Conservation (phyloP, 2,329 filamentous ascomycete genomes). For the Neonectria punicea region DNA sequence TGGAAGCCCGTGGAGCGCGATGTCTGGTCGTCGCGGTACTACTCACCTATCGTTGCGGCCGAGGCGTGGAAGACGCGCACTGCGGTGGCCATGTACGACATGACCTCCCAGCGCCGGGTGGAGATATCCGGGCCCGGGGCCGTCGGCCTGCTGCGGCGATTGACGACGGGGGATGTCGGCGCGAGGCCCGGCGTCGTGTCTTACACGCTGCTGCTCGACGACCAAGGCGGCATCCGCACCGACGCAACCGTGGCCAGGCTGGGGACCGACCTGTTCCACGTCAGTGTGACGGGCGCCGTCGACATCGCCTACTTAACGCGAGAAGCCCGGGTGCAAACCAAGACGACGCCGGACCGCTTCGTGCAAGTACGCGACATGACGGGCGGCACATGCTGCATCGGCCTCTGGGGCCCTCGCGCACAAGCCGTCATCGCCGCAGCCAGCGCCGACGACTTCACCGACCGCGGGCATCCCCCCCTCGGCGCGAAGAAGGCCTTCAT, state of each 20-base stretch:
- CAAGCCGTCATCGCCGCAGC: conserved; percentile 60
- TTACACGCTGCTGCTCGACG: conserved; percentile 67
- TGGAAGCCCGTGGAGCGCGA: conserved; percentile 68
- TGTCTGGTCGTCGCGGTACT: conserved; percentile 65
- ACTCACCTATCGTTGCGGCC: conserved; percentile 67
- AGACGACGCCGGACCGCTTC: conserved; percentile 52
- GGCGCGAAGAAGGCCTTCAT: conserved; percentile 60
- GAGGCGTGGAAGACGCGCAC: conserved; percentile 75
- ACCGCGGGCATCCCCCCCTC: conserved; percentile 60
- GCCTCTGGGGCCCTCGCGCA: conserved; percentile 70
- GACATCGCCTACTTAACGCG: conserved; percentile 65
- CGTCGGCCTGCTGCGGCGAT: conserved; percentile 61
- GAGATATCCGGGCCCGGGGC: conserved; percentile 69
- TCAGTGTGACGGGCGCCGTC: conserved; percentile 65
- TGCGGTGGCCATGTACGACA: conserved; percentile 70
- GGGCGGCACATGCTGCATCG: conserved; percentile 68
- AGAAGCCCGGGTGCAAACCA: conserved; percentile 61
- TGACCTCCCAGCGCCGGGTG: conserved; percentile 68
- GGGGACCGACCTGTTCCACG: conserved; percentile 60
- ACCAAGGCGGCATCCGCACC: conserved; percentile 63
- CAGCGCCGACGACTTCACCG: conserved; percentile 57
- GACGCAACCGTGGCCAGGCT: conserved; percentile 68
- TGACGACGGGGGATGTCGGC: conserved; percentile 62
- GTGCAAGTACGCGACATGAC: conserved; percentile 68
- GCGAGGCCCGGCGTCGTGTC: conserved; percentile 61